Percentiles rank a stretch among this genome's conserved stretches.
These are phyloP conservation scores for Pyrenochaeta sp. DNA, from an alignment of 2,329 filamentous ascomycete genomes.

Conservation along the genomic window DNA sequence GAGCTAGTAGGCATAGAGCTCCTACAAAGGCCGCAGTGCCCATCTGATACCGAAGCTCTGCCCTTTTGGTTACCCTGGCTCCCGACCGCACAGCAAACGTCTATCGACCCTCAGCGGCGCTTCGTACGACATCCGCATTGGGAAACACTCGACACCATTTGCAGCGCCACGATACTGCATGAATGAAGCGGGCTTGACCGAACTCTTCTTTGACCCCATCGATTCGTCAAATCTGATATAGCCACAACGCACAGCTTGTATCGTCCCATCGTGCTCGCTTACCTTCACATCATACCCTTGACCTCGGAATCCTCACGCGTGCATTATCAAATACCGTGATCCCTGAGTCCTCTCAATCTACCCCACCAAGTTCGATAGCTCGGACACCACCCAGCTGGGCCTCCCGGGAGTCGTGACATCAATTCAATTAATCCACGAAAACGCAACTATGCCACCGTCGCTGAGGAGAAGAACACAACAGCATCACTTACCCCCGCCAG, in stretches of 20 bases:
- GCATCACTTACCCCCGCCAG: constrained; percentile 22
- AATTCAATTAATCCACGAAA: constrained; percentile 1
- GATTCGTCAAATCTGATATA: not conserved
- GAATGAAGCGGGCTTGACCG: constrained; percentile 3
- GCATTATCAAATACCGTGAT: constrained; percentile 8
- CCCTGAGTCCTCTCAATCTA: constrained; percentile 9
- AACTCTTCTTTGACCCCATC: not conserved
- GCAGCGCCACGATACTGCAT: constrained; percentile 20
- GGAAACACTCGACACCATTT: not conserved
- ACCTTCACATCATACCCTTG: constrained; percentile 10
- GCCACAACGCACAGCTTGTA: constrained; percentile 1
- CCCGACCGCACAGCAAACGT: not conserved
- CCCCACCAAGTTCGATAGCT: not conserved
- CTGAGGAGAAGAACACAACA: constrained; percentile 32
- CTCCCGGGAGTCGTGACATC: constrained; percentile 10
- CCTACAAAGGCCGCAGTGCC: not conserved
- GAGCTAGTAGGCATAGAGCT: not conserved
- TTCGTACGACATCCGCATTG: not conserved
- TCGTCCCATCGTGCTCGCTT: constrained; percentile 4
- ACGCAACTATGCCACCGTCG: constrained; percentile 37
- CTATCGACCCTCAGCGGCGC: not conserved
- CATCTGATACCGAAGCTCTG: not conserved
- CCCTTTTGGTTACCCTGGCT: not conserved
- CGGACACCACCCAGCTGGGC: not conserved
- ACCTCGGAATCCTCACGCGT: constrained; percentile 9